These are phyloP conservation scores for Chlorella sp. DNA, from an alignment of 139 green algal genomes.

Conservation along the genomic window DNA sequence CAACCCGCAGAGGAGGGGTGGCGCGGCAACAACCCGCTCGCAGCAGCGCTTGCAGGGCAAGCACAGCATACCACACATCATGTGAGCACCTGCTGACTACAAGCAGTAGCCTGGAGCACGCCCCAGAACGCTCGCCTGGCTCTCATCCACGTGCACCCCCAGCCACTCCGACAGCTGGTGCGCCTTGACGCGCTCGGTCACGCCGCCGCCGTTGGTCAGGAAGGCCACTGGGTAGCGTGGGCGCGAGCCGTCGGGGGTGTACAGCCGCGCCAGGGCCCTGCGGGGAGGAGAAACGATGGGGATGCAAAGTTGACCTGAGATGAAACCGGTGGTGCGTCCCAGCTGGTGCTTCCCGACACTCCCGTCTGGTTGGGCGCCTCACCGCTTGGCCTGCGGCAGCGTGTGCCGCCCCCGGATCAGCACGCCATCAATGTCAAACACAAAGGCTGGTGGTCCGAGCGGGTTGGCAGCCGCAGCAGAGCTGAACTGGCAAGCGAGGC, in stretches of 20 bases:
- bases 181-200: slow-evolving; percentile 76
- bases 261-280: slow-evolving; percentile 64
- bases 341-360: no score
- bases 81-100: no score
- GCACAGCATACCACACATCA: no score
- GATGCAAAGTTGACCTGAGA: no score
- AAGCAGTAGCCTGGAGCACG: no score
- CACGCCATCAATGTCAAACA: slow-evolving; percentile 88
- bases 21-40: no score
- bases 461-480: not conserved
- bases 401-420: slow-evolving; percentile 69
- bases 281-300: no score
- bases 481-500: not conserved
- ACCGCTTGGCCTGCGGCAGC: slow-evolving; percentile 53
- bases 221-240: slow-evolving; percentile 64
- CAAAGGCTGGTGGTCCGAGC: slow-evolving; percentile 51
- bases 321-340: no score
- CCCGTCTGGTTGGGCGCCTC: not conserved
- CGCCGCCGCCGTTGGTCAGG: slow-evolving; percentile 87
- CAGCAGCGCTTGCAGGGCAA: no score
- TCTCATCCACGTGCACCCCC: slow-evolving; percentile 59
- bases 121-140: slow-evolving; percentile 48
- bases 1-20: no score
- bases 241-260: slow-evolving; percentile 44
- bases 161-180: slow-evolving; percentile 78